Base-by-base conservation (phyloP, 139 green algal genomes). In the Asterochloris erici region DNA sequence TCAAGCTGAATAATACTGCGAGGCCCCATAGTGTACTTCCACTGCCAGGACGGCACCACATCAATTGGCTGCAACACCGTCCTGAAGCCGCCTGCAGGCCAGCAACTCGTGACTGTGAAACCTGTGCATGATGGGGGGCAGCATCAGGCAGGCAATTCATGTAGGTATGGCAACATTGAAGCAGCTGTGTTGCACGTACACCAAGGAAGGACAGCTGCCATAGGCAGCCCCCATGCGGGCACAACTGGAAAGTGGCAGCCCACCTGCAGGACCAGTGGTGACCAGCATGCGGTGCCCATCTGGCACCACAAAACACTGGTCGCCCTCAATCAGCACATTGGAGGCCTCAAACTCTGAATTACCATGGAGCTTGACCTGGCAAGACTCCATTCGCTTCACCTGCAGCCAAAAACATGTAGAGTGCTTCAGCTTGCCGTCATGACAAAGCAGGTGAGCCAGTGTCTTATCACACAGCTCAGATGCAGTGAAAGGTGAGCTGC, bases 291-390 rank as follows among this genome's bases (percentile, higher is more conserved):
- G 84, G 85, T 91, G 87, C 13, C 95, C 94, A 74, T 96, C 90
- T 0, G 94, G 94, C 64, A 98, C 84, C 28, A 95, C 93, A 83
- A 98, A 98, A 10, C 70, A 81, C 69, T 88, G 68, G 68, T 87
- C 27, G 9, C 90, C 90, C 9, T 62, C 10, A 23, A 95, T 77
- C 11, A 82, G 84, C 2, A 93, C 88, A 47, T 90, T 90, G 23
- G 85, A 83, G 0, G 96, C 96, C 79, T 98, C 94, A 87, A 99
- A 98, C 90, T 99, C 96, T 21, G 93, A 91, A 24, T 85, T 86
- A 0, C 96, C 95, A 26, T 91, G 88, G 81, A 99, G 89, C n/a
- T 91, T 28, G 24, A 99, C 87, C 29, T 76, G 79, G 29, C 85
- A 91, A 11, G 82, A 81, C 89, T 98, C 93, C 12, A 84, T 71